Evolutionary conservation across 2,329 filamentous ascomycete species (phyloP), one percentile per base, ranked within the genome.

Genomic region (Colletotrichum tabaci): DNA sequence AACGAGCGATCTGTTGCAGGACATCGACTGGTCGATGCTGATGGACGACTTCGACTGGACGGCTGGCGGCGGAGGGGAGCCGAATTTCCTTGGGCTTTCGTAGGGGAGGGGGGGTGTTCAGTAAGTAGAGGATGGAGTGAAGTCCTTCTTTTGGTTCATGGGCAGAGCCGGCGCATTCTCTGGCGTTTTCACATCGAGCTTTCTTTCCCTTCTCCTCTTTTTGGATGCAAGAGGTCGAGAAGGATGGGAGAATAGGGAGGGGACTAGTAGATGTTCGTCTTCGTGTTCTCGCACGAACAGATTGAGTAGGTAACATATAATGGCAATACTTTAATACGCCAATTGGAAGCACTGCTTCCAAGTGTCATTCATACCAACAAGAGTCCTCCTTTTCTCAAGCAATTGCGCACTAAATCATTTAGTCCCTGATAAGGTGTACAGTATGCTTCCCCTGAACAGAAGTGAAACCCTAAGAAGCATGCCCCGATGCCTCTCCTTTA

Each of bases 21-120:
- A 85, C 55, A 81, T 87, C 50, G 86, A 87, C 76, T 87, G 85
- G 85, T 82, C 84, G 71, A 82, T 85, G 66, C 83, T 87, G 42
- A 83, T 87, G 80, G 84, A 86, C 67, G 86, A 87, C 56, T 86
- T 87, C 75, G 84, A 85, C 70, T 86, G 84, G 85, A 82, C 53
- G 7, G 65, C 60, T 4, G 72, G 69, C 3, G 72, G 61, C 3
- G 72, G 38, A 21, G 68, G 64, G 4, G 72, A 73, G 65, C 69
- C 72, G 35, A 69, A 61, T 44, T 69, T 73, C 38, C 50, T 72
- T 35, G 70, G 70, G 16, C 46, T 72, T 16, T 72, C 70, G 18
- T 72, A 67, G 49, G 49, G n/a, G 38, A 21, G 12, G n/a, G 13
- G 12, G 16, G 18, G 60, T 57, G 15, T 10, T 16, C 16, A 57